Conservation (phyloP, 148 eudicot genomes). For the Rhododendron vialii region DNA sequence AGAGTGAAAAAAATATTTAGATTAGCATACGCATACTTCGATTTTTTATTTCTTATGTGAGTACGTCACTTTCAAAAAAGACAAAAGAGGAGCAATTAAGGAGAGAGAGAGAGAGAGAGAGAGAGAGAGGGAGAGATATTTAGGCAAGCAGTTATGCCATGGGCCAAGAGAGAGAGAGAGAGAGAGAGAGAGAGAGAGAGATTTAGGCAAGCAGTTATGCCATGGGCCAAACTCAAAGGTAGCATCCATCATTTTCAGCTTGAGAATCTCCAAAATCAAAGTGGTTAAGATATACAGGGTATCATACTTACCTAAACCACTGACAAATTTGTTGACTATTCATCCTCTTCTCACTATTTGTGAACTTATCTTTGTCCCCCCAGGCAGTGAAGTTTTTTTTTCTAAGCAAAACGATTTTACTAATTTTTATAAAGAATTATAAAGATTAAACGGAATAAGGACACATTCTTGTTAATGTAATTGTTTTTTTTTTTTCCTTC, state of each 20-base stretch:
- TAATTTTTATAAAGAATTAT: too few species aligned
- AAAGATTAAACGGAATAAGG: too few species aligned
- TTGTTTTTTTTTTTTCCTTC: neutral
- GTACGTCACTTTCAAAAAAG: neutral
- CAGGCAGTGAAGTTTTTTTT: neutral
- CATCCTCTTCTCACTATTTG: neutral
- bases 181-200: too few species aligned
- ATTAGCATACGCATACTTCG: neutral
- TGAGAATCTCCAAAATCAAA: neutral
- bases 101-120: neutral
- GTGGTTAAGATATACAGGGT: neutral
- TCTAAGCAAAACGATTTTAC: too few species aligned
- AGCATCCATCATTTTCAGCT: neutral
- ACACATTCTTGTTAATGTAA: fast-evolving
- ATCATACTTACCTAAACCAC: neutral
- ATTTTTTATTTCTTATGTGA: too few species aligned
- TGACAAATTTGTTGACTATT: neutral
- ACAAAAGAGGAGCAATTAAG: neutral
- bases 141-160: too few species aligned
- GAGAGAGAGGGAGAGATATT: too few species aligned
- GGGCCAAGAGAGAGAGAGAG: neutral
- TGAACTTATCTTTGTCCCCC: neutral
- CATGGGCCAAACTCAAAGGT: neutral
- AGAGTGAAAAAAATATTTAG: neutral
- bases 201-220: too few species aligned